phyloP scores from a whole-genome alignment of 805 yeast species.

The Teunomyces barrocoloradensis region DNA sequence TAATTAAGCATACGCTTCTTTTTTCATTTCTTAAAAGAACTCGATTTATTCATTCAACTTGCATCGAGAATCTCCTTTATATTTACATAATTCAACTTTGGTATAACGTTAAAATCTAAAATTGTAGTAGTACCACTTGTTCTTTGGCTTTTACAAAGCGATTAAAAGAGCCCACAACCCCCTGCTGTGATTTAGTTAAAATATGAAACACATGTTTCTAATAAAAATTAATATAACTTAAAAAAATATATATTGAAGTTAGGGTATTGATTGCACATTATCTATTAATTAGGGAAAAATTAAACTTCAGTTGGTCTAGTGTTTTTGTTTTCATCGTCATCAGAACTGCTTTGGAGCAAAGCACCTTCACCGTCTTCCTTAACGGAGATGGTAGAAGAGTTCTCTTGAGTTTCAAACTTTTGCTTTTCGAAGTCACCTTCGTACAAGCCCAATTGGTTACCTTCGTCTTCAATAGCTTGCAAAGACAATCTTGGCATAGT shows the following conservation, averaged over 20 bases:
- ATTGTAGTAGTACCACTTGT: background rate
- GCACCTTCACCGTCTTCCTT: slow-evolving; percentile 11
- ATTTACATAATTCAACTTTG: slow-evolving; percentile 6
- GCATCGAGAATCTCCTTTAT: background rate
- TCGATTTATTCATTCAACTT: background rate
- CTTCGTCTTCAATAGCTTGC: slow-evolving; percentile 60
- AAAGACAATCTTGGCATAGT: slow-evolving; percentile 55
- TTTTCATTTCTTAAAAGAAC: slow-evolving; percentile 7
- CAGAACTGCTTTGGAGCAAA: slow-evolving; percentile 2
- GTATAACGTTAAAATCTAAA: slow-evolving; percentile 5
- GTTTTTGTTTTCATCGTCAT: background rate
- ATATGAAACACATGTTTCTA: no score
- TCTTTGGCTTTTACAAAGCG: no score
- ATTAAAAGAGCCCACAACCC: no score
- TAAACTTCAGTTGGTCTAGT: slow-evolving; percentile 9
- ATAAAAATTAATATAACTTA: no score
- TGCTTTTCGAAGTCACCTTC: slow-evolving; percentile 42
- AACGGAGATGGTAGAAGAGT: slow-evolving; percentile 16
- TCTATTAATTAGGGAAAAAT: background rate
- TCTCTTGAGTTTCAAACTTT: slow-evolving; percentile 31
- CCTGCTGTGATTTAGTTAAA: no score
- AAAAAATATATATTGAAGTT: background rate
- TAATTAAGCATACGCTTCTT: background rate
- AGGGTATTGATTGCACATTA: background rate
- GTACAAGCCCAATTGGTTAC: slow-evolving; percentile 54